These are phyloP conservation scores for Mucor irregularis DNA, from an alignment of 371 early-diverging fungal genomes.

Conservation along the genomic window DNA sequence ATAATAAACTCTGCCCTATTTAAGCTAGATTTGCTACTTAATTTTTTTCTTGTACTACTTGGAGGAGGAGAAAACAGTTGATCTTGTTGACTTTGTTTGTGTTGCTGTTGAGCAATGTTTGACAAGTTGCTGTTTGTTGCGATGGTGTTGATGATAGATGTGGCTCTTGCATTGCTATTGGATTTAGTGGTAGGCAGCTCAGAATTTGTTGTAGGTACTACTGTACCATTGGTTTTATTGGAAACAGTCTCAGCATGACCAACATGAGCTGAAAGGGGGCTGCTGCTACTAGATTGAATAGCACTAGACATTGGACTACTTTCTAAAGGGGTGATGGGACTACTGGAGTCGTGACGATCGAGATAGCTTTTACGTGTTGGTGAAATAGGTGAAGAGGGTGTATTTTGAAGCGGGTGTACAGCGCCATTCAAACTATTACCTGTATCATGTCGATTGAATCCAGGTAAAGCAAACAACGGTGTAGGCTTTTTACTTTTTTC, in stretches of 20 bases:
- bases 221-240: no score
- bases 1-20: constrained; percentile 38
- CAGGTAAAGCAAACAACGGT: not conserved
- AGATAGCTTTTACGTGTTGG: not conserved
- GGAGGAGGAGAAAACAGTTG: no score
- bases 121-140: no score
- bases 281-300: no score
- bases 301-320: not conserved
- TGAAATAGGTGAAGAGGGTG: not conserved
- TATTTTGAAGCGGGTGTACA: not conserved
- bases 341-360: not conserved
- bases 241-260: no score
- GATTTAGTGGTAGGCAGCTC: no score
- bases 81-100: not conserved
- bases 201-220: no score
- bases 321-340: not conserved
- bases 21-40: not conserved
- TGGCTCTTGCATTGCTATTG: no score
- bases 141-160: no score
- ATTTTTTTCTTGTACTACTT: not conserved
- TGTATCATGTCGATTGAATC: no score
- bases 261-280: no score
- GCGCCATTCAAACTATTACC: not conserved
- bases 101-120: not conserved
- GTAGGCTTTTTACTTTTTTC: not conserved